A percentile compares a stretch with the other conserved stretches of the same genome.
Conservation (phyloP, 2,329 filamentous ascomycete species). For the Penicillium griseofulvum region DNA sequence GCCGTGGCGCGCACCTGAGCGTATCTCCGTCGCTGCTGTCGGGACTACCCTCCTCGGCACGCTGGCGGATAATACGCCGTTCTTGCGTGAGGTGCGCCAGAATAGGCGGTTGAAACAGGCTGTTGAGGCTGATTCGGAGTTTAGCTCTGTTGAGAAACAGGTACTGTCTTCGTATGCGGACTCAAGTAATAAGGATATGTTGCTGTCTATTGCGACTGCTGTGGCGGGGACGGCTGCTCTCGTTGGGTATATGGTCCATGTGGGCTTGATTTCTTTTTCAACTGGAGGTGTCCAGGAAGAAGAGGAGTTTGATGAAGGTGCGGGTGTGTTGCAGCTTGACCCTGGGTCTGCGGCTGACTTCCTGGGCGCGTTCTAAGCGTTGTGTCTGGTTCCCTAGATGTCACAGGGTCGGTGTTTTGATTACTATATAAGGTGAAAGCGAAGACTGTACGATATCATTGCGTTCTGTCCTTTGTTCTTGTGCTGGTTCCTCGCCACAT, state of each 20-base stretch:
- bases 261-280: constrained; percentile 26
- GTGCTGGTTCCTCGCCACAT: not conserved
- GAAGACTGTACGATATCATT: constrained; percentile 12
- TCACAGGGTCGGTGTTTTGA: not conserved
- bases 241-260: constrained; percentile 37
- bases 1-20: constrained; percentile 38
- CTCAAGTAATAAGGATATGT: constrained; percentile 33
- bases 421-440: not conserved
- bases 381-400: not conserved
- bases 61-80: constrained; percentile 38
- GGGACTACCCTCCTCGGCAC: constrained; percentile 36
- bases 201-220: constrained; percentile 37
- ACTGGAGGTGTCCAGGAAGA: not conserved
- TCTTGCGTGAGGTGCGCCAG: constrained; percentile 36
- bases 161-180: constrained; percentile 25
- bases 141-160: constrained; percentile 27
- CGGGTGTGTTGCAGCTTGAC: not conserved
- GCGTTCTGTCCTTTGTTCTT: not conserved
- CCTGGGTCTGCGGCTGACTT: constrained; percentile 18
- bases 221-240: constrained; percentile 35
- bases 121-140: constrained; percentile 25
- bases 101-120: constrained; percentile 39
- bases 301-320: constrained; percentile 15
- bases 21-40: constrained; percentile 32
- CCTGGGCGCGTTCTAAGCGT: constrained; percentile 4